Evolutionary conservation across 208 protist genomes (phyloP).

Genomic region (Trypanosoma caninum): DNA sequence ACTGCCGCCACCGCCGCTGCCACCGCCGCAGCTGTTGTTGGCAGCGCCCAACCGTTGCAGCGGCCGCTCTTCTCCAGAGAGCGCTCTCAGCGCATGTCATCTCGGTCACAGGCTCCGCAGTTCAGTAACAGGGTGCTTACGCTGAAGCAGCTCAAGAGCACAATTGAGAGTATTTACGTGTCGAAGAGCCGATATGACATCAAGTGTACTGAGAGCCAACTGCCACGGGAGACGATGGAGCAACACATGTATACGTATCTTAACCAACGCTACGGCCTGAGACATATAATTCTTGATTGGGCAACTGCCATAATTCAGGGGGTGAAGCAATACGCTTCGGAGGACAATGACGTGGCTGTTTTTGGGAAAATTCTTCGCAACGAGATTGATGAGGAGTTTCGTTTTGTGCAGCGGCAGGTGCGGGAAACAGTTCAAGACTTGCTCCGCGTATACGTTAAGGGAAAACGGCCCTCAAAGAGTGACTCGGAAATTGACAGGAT

Average conservation of each 20-base stretch:
- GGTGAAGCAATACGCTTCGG: slow-evolving; percentile 55
- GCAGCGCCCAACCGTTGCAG: too few species aligned
- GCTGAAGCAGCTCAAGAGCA: slow-evolving; percentile 71
- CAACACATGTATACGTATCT: slow-evolving; percentile 93
- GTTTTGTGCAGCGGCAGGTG: slow-evolving; percentile 83
- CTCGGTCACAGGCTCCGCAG: slow-evolving; percentile 1
- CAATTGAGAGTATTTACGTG: slow-evolving; percentile 87
- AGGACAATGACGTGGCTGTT: slow-evolving; percentile 88
- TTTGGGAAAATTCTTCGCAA: slow-evolving; percentile 91
- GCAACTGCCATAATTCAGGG: slow-evolving; percentile 68
- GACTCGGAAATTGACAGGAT: slow-evolving; percentile 47
- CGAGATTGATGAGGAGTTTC: slow-evolving; percentile 92
- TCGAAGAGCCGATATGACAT: slow-evolving; percentile 87
- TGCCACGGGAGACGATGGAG: slow-evolving; percentile 91
- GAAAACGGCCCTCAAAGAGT: slow-evolving; percentile 39
- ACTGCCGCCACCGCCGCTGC: too few species aligned
- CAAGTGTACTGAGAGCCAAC: slow-evolving; percentile 63
- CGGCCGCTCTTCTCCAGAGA: slow-evolving; percentile 15
- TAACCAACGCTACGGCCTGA: slow-evolving; percentile 87
- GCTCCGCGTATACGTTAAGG: slow-evolving; percentile 63
- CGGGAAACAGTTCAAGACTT: slow-evolving; percentile 82
- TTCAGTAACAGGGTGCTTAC: slow-evolving; percentile 52
- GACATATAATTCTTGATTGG: slow-evolving; percentile 82
- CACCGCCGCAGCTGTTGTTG: too few species aligned
- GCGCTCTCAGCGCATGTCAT: slow-evolving; percentile 4